Evolutionary conservation across 2,329 filamentous ascomycete genomes (phyloP), one percentile per base, ranked within the genome.

Genomic region (Ophiostoma piceae): DNA sequence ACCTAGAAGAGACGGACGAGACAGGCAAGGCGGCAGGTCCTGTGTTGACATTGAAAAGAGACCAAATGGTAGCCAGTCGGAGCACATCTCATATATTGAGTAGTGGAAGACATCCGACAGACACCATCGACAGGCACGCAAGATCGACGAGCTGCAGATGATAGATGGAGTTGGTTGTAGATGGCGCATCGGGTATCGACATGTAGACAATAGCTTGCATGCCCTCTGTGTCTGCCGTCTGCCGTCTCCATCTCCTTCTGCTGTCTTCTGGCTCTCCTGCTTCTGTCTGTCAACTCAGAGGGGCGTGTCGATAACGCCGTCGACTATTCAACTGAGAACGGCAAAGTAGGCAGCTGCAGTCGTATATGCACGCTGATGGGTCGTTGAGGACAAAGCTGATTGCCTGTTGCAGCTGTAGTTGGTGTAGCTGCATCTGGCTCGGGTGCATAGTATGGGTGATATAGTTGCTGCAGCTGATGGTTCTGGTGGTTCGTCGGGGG

Each of bases 301-400:
- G 51, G 51, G 22, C 22, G 51, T 57, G 51, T 57, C n/a, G 22
- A 57, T 57, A 57, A 57, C 22, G 51, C 51, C 6, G 51, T 11
- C 51, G 22, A 57, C 51, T 22, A 9, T 8, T 60, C 57, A 12
- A 57, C 47, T 19, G 47, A 35, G 1, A 22, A 22, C 57, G 12
- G 22, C 26, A 26, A n/a, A 12, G 51, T 57, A 57, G 57, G 11
- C 32, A 16, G 16, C 62, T 65, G 62, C 62, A 35, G 57, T 32
- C 26, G 26, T 19, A 39, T 32, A 64, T 65, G 62, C 62, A 65
- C 32, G 32, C 32, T 65, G 32, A 65, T 65, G 62, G 62, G 62
- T 54, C 66, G 66, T 32, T 22, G 37, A 2, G n/a, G 5, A 64
- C 16, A 19, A 37, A 22, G 62, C 62, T 19, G 60, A 19, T 35